Evolutionary conservation across 768 basidiomycete genomes (phyloP).

Genomic region (Rickenella mellea): DNA sequence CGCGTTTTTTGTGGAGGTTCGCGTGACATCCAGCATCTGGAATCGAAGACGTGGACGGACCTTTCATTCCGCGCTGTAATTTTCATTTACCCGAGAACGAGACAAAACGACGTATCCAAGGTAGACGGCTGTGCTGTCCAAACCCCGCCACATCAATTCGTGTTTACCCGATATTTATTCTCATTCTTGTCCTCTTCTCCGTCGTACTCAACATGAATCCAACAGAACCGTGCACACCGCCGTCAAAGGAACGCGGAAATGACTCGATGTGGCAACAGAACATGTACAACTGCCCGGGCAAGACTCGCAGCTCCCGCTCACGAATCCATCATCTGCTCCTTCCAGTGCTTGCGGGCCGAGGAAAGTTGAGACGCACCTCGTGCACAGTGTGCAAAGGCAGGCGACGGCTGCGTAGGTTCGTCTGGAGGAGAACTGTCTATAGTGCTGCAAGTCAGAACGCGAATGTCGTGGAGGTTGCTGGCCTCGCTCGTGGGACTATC

Average conservation of each 20-base stretch:
- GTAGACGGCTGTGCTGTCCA: too few relatives aligned
- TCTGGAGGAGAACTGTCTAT: constrained; percentile 38
- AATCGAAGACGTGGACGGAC: too few relatives aligned
- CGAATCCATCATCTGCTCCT: constrained; percentile 22
- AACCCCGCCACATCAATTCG: too few relatives aligned
- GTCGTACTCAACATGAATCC: constrained; percentile 7
- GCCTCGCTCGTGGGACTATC: constrained; percentile 67
- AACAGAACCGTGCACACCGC: constrained; percentile 29
- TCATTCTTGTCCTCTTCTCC: neutral
- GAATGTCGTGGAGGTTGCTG: constrained; percentile 68
- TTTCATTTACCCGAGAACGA: too few relatives aligned
- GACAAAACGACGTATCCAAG: too few relatives aligned
- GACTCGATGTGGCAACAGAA: constrained; percentile 68
- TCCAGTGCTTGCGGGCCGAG: constrained; percentile 11
- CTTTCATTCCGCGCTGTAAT: too few relatives aligned
- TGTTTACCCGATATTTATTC: neutral
- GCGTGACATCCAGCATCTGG: too few relatives aligned
- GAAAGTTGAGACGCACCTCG: constrained; percentile 46
- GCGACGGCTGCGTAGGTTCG: constrained; percentile 26
- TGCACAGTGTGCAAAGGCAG: constrained; percentile 56
- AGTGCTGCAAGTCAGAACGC: constrained; percentile 44
- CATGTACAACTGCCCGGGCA: constrained; percentile 42
- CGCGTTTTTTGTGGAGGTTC: too few relatives aligned
- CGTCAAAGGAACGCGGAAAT: constrained; percentile 53
- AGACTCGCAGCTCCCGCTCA: constrained; percentile 48